Percentiles rank a stretch among this genome's conserved stretches.
Conservation (phyloP, 768 basidiomycete species). For the Sporobolomyces roseus region DNA sequence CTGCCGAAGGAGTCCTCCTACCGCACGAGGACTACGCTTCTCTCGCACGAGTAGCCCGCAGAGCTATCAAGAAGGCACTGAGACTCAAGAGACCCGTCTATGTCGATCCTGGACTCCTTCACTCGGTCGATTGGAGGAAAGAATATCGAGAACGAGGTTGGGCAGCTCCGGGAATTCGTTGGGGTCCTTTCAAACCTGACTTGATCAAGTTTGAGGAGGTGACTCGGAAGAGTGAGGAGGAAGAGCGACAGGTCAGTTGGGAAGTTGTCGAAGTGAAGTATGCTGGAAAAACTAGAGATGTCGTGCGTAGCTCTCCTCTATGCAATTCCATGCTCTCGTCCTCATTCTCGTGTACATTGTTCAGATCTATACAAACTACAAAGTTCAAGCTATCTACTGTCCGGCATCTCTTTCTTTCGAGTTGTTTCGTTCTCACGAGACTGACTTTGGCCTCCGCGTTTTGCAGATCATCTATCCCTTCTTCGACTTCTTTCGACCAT, state of each 20-base stretch:
- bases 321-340: neutral
- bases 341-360: accelerated
- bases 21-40: conserved; percentile 16
- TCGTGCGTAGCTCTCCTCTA: neutral
- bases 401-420: neutral
- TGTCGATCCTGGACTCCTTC: conserved; percentile 10
- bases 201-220: conserved; percentile 23
- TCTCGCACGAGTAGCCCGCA: conserved; percentile 40
- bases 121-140: conserved; percentile 14
- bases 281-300: neutral
- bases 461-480: conserved; percentile 32
- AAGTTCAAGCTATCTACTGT: conserved; percentile 35
- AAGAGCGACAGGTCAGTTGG: conserved; percentile 8
- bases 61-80: conserved; percentile 46
- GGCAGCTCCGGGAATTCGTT: conserved; percentile 30
- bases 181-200: conserved; percentile 28
- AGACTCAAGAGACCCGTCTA: conserved; percentile 7
- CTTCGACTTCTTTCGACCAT: conserved; percentile 14
- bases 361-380: conserved; percentile 36
- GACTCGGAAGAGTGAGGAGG: neutral
- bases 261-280: conserved; percentile 40
- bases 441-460: neutral
- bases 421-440: no score
- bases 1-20: neutral
- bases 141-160: conserved; percentile 28